phyloP scores from a whole-genome alignment of 139 green algal species.

The Desmodesmus armatus region DNA sequence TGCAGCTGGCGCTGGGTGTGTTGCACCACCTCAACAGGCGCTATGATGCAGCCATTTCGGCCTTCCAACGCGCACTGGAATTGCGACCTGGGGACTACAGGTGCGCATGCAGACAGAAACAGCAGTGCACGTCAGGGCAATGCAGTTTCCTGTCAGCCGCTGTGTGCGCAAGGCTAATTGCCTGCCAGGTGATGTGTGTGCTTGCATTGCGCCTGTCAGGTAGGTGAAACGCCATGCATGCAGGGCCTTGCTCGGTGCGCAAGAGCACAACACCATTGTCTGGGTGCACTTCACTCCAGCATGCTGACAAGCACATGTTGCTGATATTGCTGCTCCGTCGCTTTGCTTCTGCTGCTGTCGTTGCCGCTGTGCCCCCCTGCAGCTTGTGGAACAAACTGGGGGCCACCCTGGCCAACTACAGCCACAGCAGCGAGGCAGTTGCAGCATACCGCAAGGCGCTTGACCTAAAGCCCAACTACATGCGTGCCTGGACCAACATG shows the following conservation, averaged over 20 bases:
- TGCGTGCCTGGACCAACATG: constrained; percentile 99
- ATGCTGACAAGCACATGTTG: no score
- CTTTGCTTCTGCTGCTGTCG: not conserved
- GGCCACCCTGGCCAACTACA: constrained; percentile 92
- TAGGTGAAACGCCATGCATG: no score
- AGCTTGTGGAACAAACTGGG: constrained; percentile 98
- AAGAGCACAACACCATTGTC: no score
- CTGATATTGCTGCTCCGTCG: not conserved
- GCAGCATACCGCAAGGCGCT: constrained; percentile 89
- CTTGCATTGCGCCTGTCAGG: no score
- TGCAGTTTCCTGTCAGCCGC: no score
- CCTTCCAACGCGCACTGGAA: constrained; percentile 81
- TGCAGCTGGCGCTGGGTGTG: constrained; percentile 93
- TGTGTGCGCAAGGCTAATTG: no score
- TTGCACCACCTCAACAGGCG: constrained; percentile 89
- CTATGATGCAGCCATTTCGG: constrained; percentile 83
- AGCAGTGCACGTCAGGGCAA: no score
- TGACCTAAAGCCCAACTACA: constrained; percentile 99
- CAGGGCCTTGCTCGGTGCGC: no score
- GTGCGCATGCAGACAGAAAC: no score
- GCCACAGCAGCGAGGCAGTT: constrained; percentile 82
- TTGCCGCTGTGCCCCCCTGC: not conserved
- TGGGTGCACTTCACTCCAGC: no score
- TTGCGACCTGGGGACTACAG: constrained; percentile 84
- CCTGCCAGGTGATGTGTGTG: no score